Evolutionary conservation across 1,139 yeast species (phyloP).

Genomic region (Debaryomycetaceae sp.): DNA sequence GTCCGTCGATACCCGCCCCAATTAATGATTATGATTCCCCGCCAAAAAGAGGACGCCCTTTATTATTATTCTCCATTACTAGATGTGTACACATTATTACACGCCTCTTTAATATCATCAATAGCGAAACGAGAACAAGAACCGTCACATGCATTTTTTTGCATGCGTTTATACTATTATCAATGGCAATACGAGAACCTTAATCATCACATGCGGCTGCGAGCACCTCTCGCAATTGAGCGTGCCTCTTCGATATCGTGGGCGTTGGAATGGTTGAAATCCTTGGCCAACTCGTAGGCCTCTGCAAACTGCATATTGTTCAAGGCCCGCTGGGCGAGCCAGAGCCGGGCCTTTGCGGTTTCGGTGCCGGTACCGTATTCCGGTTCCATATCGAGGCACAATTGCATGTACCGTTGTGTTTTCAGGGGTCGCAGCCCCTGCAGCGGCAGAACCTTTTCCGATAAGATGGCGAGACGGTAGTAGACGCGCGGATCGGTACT

Average conservation of each 20-base stretch:
- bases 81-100: no score
- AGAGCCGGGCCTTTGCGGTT: slow-evolving; percentile 70
- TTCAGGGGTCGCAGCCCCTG: slow-evolving; percentile 28
- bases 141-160: no score
- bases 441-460: slow-evolving; percentile 43
- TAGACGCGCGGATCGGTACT: slow-evolving; percentile 39
- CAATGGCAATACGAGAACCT: no score
- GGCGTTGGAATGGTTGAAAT: slow-evolving; percentile 65
- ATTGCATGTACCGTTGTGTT: slow-evolving; percentile 58
- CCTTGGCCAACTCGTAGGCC: slow-evolving; percentile 69
- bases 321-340: slow-evolving; percentile 73
- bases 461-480: slow-evolving; percentile 58
- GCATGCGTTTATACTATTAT: no score
- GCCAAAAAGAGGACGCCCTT: no score
- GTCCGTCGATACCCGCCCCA: no score
- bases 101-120: no score
- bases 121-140: no score
- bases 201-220: slow-evolving; percentile 29
- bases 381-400: slow-evolving; percentile 58
- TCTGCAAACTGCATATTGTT: slow-evolving; percentile 45
- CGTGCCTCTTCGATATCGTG: slow-evolving; percentile 88
- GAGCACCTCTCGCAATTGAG: slow-evolving; percentile 66
- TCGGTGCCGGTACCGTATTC: slow-evolving; percentile 67
- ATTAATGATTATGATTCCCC: no score
- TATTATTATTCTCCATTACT: no score